Base-by-base conservation (phyloP, 1,139 yeast species). In the Casaregolazyma lundiana region DNA sequence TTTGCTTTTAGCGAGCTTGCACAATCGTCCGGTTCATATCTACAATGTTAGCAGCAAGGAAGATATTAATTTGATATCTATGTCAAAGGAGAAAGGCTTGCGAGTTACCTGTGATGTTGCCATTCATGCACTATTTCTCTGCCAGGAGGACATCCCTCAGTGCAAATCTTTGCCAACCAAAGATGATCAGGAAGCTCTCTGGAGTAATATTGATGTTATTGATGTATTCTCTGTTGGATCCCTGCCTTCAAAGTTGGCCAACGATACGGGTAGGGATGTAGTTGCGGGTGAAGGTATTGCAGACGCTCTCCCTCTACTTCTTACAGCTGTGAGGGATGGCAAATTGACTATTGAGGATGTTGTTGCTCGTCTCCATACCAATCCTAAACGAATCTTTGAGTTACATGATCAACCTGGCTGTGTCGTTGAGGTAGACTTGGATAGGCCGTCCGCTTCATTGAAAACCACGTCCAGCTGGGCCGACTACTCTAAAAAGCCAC, bases 91-190 rank as follows among this genome's bases (percentile, higher is more conserved):
- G 51, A 86, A 85, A 73, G 80, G 82, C 40, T 73, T 87, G 59
- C 76, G 76, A 55, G 96, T 92, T 38, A 88, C 97, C 37, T 87
- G 95, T 68, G 98, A 92, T 67, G 95, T 87, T 53, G 74, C 92
- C 20, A 81, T 92, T 44, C 83, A 81, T 64, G 73, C 95, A 3
- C 74, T 90, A 64, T 89, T 88, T 72, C 71, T 85, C 54, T 75
- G 87, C 42, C 84, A 78, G 66, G 79, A 77, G 38, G 90, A 87
- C 37, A 78, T 77, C 63, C 84, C 89, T 45, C 78, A 79, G 58
- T 81, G 86, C 55, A 64, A 69, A 24, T 81, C 81, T 74, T 73
- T 90, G 65, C 97, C 97, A 56, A 74, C 92, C 34, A 75, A 76
- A 65, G 83, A 78, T 55, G 96, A 88, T 62, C 95, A 86, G 69